phyloP scores from a whole-genome alignment of 2,329 filamentous ascomycete species.

The Colletotrichum sp. region DNA sequence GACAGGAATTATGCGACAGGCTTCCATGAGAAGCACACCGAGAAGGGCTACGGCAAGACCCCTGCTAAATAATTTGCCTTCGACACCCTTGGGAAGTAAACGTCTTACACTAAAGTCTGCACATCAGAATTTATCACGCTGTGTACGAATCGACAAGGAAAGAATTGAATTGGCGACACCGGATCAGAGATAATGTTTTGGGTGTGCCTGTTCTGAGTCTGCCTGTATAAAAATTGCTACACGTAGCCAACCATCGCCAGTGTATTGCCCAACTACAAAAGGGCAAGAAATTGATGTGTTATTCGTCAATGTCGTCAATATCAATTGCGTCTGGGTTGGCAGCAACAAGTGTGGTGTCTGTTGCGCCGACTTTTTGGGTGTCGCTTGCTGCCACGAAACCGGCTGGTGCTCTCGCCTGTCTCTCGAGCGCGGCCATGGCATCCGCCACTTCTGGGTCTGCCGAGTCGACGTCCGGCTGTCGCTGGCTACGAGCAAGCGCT shows the following conservation, averaged over 20 bases:
- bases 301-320: conserved; percentile 74
- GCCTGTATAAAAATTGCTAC: conserved; percentile 10
- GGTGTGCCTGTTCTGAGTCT: background rate
- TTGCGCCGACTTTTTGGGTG: conserved; percentile 63
- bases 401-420: conserved; percentile 84
- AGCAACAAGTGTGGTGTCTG: conserved; percentile 47
- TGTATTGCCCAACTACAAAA: background rate
- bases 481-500: conserved; percentile 82
- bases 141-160: background rate
- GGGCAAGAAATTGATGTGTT: conserved; percentile 28
- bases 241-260: background rate
- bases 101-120: background rate
- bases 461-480: conserved; percentile 50
- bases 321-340: conserved; percentile 88
- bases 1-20: conserved; percentile 63
- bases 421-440: conserved; percentile 88
- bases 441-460: conserved; percentile 62
- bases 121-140: background rate
- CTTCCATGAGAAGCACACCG: conserved; percentile 65
- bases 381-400: conserved; percentile 91
- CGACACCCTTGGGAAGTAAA: background rate
- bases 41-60: conserved; percentile 51
- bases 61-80: background rate
- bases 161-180: background rate
- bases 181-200: background rate